Evolutionary conservation across 2,329 filamentous ascomycete species (phyloP).

Genomic region (Juglanconis oblonga): DNA sequence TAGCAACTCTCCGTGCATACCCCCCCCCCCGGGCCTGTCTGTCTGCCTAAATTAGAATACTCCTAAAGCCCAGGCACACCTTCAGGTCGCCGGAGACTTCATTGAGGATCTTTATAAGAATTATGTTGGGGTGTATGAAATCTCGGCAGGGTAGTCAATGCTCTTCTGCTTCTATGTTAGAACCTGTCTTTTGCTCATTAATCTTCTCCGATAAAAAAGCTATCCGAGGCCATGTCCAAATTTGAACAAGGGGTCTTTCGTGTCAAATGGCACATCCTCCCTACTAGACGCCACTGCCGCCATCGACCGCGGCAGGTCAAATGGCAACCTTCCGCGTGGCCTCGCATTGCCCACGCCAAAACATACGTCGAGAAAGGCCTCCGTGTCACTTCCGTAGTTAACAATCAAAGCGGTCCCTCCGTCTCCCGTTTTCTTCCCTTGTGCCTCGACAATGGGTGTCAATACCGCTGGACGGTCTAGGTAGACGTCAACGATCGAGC

Average conservation of each 20-base stretch:
- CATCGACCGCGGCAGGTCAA: constrained; percentile 41
- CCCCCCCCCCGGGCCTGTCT: too few relatives aligned
- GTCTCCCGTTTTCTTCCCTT: not conserved
- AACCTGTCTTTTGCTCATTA: too few relatives aligned
- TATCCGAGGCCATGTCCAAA: constrained; percentile 21
- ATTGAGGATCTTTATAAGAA: too few relatives aligned
- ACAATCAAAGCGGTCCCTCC: constrained; percentile 34
- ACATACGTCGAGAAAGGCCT: constrained; percentile 42
- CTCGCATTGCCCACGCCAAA: constrained; percentile 29
- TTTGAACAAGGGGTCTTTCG: constrained; percentile 22
- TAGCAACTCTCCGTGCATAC: too few relatives aligned
- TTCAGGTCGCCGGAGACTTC: too few relatives aligned
- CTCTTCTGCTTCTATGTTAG: too few relatives aligned
- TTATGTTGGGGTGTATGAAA: too few relatives aligned
- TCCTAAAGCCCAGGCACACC: too few relatives aligned
- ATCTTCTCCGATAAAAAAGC: too few relatives aligned
- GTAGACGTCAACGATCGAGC: constrained; percentile 40
- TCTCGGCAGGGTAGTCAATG: too few relatives aligned
- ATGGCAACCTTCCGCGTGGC: constrained; percentile 41
- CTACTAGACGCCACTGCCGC: constrained; percentile 32
- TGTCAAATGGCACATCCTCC: constrained; percentile 27
- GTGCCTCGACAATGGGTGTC: constrained; percentile 36
- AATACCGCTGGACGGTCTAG: constrained; percentile 42
- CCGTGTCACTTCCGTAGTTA: constrained; percentile 36
- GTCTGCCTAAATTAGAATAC: too few relatives aligned